Base-by-base conservation (phyloP, 345 rosid genomes). In the Melaleuca quinquenervia region DNA sequence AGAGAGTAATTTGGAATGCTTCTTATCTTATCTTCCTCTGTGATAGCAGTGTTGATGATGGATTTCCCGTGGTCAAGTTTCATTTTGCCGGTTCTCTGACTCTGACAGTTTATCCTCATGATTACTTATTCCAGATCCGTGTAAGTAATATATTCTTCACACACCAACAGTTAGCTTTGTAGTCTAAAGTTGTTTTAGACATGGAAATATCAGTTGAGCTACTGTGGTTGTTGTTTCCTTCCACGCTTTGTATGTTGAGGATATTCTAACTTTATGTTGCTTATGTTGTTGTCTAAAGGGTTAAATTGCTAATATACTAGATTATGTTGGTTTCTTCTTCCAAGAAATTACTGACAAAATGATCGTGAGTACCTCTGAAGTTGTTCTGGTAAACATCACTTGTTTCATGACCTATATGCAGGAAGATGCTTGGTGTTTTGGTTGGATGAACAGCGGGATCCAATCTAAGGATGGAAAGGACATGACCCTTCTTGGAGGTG, bases 61-160 rank as follows among this genome's bases (percentile, higher is more conserved):
- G 83, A 86, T 90, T 90, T 85, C 92, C 92, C 15, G 62, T 52
- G 76, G 90, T 90, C 45, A 88, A 78, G 80, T 83, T 90, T 51
- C 89, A 86, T 78, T 90, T 90, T 50, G 85, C 87, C 3, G 86
- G 52, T 24, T 82, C 88, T 16, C 89, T 90, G 84, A 87, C 82
- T 51, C 64, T 90, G 89, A 82, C 89, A 52, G 90, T 90, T 52
- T 54, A 87, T 87, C 89, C 92, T 76, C 90, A 84, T 48, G 92
- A 90, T 36, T 90, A 90, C 85, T 82, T 90, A 55, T 90, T 90
- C 85, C 84, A 87, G 85, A 83, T 89, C 78, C 21, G 86, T 60
- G 92, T 88, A 86, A 90, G 90, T 85, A 10, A 52, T 24, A 83
- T 41, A 26, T 24, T 52, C 49, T 87, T 16, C 58, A 10, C 27